Evolutionary conservation across 345 rosid species (phyloP).

Genomic region (Syzygium aromaticum): DNA sequence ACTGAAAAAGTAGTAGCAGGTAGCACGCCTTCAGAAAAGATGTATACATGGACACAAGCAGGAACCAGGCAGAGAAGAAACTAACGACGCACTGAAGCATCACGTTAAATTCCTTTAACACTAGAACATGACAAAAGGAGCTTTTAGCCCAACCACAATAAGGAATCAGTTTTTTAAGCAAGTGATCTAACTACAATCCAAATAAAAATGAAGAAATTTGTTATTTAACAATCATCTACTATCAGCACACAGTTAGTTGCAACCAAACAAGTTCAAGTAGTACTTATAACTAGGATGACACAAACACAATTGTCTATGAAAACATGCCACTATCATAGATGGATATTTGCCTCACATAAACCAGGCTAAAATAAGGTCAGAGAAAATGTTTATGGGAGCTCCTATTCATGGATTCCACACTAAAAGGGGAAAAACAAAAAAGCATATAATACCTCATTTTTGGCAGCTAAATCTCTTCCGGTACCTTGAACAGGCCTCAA

Average conservation of each 20-base stretch:
- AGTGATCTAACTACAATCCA: not conserved
- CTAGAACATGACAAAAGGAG: not conserved
- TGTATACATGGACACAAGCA: not conserved
- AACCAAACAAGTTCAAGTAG: not conserved
- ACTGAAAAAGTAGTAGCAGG: not conserved
- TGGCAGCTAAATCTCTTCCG: slow-evolving; percentile 75
- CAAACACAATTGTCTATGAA: not conserved
- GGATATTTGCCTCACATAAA: not conserved
- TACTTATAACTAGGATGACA: not conserved
- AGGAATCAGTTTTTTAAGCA: not conserved
- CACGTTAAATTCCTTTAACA: not conserved
- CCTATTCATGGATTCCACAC: not conserved
- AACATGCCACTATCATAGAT: not conserved
- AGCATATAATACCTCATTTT: slow-evolving; percentile 69
- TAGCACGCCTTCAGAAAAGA: not conserved
- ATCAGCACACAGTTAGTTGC: not conserved
- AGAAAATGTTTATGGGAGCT: not conserved
- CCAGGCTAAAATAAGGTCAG: not conserved
- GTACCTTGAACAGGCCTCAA: slow-evolving; percentile 74
- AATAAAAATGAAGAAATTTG: not conserved
- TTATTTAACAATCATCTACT: not conserved
- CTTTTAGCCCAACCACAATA: not conserved
- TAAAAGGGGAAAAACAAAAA: not conserved
- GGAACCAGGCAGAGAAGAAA: not conserved
- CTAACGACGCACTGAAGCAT: not conserved